These are phyloP conservation scores for Endocladia muricata DNA, from an alignment of 31 red algal species.

Conservation along the genomic window DNA sequence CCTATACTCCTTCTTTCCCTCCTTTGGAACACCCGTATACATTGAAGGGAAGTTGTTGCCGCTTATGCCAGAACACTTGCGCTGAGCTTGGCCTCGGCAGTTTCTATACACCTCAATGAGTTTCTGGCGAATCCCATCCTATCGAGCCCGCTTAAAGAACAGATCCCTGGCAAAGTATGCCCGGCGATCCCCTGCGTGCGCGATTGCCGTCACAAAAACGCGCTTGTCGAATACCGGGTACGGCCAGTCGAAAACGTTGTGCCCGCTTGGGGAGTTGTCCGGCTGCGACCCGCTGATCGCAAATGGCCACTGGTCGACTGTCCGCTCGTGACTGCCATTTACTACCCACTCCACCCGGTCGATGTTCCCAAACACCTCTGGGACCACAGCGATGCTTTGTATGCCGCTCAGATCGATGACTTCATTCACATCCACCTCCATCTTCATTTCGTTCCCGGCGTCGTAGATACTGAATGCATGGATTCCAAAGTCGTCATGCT, in stretches of 20 bases:
- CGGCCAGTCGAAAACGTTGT: slow-evolving; percentile 46
- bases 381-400: slow-evolving; percentile 17
- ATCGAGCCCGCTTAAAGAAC: slow-evolving; percentile 10
- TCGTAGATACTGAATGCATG: slow-evolving; percentile 12
- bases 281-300: slow-evolving; percentile 22
- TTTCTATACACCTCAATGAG: not conserved
- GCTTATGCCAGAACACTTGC: too few species aligned
- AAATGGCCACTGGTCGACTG: slow-evolving; percentile 2
- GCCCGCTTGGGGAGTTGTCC: not conserved
- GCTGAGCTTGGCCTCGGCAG: too few species aligned
- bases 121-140: not conserved
- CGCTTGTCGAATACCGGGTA: slow-evolving; percentile 35
- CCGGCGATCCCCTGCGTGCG: not conserved
- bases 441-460: slow-evolving; percentile 18
- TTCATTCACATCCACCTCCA: slow-evolving; percentile 1
- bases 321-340: slow-evolving; percentile 8
- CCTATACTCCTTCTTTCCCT: too few species aligned
- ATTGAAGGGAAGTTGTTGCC: too few species aligned
- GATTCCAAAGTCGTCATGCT: slow-evolving; percentile 14
- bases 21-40: too few species aligned
- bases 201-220: slow-evolving; percentile 43
- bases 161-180: slow-evolving; percentile 30
- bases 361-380: slow-evolving; percentile 17
- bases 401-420: slow-evolving; percentile 23
- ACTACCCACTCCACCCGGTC: slow-evolving; percentile 42